A percentile compares a stretch with the other conserved stretches of the same genome.
Conservation (phyloP, 306 rosid species). For the Aeschynomene evenia region DNA sequence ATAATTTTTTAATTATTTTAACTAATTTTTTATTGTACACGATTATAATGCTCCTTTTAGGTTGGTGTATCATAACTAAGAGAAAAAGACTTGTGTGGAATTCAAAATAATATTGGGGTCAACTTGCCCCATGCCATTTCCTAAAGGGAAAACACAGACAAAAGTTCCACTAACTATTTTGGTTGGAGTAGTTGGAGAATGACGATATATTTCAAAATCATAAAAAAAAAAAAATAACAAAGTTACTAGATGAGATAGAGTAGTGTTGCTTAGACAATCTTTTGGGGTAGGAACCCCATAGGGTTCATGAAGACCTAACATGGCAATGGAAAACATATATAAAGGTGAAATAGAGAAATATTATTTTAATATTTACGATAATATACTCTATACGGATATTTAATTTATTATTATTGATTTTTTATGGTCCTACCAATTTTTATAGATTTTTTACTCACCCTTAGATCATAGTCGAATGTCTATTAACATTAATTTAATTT, state of each 20-base stretch:
- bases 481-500: no score
- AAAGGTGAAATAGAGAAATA: no score
- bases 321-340: not conserved
- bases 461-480: no score
- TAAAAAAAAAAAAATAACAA: not conserved
- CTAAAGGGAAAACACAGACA: slow-evolving; percentile 36
- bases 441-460: no score
- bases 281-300: not conserved
- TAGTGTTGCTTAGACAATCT: no score
- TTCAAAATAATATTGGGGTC: slow-evolving; percentile 32
- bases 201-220: not conserved
- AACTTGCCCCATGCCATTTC: slow-evolving; percentile 38
- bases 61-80: slow-evolving; percentile 45
- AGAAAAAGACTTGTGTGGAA: slow-evolving; percentile 32
- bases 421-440: no score
- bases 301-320: not conserved
- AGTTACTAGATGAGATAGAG: not conserved
- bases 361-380: no score
- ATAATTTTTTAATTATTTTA: no score
- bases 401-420: no score
- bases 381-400: no score
- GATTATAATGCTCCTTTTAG: no score
- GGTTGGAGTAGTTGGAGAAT: slow-evolving; percentile 29
- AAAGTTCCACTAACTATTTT: slow-evolving; percentile 14
- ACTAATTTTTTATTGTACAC: no score